Percentiles rank a stretch among this genome's conserved stretches.
Conservation (phyloP, 768 basidiomycete genomes). For the Mycena vitilis region DNA sequence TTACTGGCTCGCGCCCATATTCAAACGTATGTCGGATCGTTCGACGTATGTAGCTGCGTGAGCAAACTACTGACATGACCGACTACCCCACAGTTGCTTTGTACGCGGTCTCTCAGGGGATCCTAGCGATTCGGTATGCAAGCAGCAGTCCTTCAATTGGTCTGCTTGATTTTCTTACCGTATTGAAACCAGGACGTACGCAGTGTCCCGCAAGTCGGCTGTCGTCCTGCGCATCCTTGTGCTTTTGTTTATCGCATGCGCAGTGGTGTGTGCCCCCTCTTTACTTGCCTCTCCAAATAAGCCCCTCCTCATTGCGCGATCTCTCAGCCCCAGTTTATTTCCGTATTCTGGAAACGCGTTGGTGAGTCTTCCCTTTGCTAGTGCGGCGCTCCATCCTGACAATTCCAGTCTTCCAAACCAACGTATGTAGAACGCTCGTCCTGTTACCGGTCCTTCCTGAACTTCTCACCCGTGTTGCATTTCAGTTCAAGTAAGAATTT, state of each 20-base stretch:
- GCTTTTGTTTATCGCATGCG: conserved; percentile 1
- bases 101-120: conserved; percentile 25
- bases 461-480: neutral
- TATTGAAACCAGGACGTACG: conserved; percentile 24
- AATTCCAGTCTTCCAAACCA: neutral
- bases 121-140: conserved; percentile 21
- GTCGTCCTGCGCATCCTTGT: conserved; percentile 1
- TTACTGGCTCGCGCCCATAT: conserved; percentile 23
- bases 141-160: too few species aligned
- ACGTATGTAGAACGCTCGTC: too few species aligned
- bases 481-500: too few species aligned
- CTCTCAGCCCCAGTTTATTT: neutral
- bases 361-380: neutral
- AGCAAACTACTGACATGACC: too few species aligned
- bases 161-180: too few species aligned
- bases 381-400: neutral
- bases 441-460: too few species aligned
- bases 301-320: neutral
- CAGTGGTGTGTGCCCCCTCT: neutral
- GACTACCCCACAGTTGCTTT: conserved; percentile 1
- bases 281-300: neutral
- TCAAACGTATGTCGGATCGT: conserved; percentile 9
- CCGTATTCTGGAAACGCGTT: conserved; percentile 19
- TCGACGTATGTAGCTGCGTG: neutral
- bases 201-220: conserved; percentile 31